These are phyloP conservation scores for Saitozyma podzolica DNA, from an alignment of 768 basidiomycete genomes.

Conservation along the genomic window DNA sequence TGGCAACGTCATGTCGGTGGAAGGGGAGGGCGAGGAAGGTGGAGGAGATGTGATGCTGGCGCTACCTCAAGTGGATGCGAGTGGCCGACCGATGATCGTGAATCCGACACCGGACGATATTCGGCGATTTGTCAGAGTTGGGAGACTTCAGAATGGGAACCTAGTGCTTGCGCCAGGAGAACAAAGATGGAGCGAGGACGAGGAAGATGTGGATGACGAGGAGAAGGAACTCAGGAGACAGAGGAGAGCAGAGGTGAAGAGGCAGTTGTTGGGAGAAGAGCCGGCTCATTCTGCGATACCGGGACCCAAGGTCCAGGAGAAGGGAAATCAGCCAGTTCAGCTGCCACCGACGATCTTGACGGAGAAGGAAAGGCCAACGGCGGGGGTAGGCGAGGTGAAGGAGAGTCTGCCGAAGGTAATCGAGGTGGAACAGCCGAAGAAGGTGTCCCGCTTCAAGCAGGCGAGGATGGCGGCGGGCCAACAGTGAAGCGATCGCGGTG, in stretches of 20 bases:
- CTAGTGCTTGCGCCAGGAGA: constrained; percentile 41
- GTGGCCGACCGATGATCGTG: constrained; percentile 26
- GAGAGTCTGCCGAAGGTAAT: constrained; percentile 3
- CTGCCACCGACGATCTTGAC: constrained; percentile 12
- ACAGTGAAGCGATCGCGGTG: not conserved
- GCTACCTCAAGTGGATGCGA: constrained; percentile 24
- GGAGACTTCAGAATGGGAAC: constrained; percentile 45
- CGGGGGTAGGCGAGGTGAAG: constrained; percentile 5
- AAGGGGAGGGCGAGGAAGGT: constrained; percentile 25
- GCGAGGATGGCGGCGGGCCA: constrained; percentile 22
- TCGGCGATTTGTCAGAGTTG: constrained; percentile 31
- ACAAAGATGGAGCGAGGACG: constrained; percentile 26
- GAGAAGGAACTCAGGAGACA: constrained; percentile 14
- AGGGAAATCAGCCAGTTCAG: not conserved
- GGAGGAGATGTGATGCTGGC: constrained; percentile 37
- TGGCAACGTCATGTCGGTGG: constrained; percentile 1
- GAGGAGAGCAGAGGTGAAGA: constrained; percentile 24
- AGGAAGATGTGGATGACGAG: constrained; percentile 18
- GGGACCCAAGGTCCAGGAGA: not conserved
- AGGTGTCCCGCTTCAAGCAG: constrained; percentile 39
- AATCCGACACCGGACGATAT: constrained; percentile 41
- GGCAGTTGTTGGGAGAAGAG: constrained; percentile 16
- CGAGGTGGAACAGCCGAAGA: constrained; percentile 24
- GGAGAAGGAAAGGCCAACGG: constrained; percentile 1
- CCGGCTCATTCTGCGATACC: not conserved